Evolutionary conservation across 169 alveolate species (phyloP).

Genomic region (Plasmodium gaboni): DNA sequence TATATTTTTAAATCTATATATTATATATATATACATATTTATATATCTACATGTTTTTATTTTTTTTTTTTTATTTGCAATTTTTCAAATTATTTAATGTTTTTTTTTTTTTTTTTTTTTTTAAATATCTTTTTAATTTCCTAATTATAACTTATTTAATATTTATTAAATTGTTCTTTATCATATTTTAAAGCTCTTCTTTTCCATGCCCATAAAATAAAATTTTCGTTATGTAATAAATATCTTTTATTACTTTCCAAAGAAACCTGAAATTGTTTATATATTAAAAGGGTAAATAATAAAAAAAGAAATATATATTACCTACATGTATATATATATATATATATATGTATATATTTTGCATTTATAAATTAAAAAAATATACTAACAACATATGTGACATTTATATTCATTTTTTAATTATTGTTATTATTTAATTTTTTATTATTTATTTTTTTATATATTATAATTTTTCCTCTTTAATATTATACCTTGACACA

Average conservation of each 20-base stretch:
- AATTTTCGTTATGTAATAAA: slow-evolving; percentile 52
- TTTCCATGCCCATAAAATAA: slow-evolving; percentile 77
- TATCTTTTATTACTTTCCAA: slow-evolving; percentile 66
- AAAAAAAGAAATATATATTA: neutral
- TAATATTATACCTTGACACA: slow-evolving; percentile 59
- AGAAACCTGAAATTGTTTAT: slow-evolving; percentile 9
- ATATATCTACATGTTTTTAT: no score
- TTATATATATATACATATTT: no score
- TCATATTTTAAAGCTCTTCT: slow-evolving; percentile 50
- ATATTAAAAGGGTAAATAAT: neutral
- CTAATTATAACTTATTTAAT: neutral
- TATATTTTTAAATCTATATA: no score
- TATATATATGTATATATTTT: slow-evolving; percentile 1
- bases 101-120: neutral
- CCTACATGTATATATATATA: neutral
- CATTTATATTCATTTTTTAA: no score
- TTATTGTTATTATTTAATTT: neutral
- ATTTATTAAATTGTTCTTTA: slow-evolving; percentile 54
- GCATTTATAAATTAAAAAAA: neutral
- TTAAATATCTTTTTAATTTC: no score
- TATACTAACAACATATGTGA: neutral
- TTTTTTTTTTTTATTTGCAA: no score
- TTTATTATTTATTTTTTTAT: neutral
- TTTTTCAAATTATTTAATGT: no score
- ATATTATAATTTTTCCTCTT: slow-evolving; percentile 9